Conservation (phyloP, 2,329 filamentous ascomycete species). For the Celoporthe dispersa region DNA sequence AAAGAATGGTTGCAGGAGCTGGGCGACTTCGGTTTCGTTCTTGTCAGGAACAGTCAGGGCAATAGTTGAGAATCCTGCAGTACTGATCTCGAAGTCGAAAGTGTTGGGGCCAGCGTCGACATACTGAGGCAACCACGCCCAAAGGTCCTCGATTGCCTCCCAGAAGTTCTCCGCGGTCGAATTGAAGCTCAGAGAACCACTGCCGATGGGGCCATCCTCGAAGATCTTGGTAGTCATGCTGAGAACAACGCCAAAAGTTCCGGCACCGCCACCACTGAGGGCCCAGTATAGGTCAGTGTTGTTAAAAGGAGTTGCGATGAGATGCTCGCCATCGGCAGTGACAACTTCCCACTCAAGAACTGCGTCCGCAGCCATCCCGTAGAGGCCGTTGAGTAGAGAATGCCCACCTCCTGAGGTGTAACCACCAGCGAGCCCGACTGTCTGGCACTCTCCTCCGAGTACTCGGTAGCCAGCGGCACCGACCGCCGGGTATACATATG, state of each 20-base stretch:
- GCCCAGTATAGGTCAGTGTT: slow-evolving; percentile 61
- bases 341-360: background rate
- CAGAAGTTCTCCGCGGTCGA: slow-evolving; percentile 2
- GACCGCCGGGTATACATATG: slow-evolving; percentile 39
- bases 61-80: background rate
- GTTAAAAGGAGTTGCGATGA: background rate
- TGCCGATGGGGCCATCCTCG: slow-evolving; percentile 35
- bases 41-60: background rate
- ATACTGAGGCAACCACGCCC: background rate
- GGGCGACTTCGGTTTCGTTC: background rate
- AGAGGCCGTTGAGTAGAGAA: slow-evolving; percentile 47
- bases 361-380: slow-evolving; percentile 30
- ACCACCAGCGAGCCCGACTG: slow-evolving; percentile 58
- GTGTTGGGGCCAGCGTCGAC: background rate
- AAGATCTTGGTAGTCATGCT: slow-evolving; percentile 54
- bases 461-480: slow-evolving; percentile 44
- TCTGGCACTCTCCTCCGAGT: slow-evolving; percentile 53
- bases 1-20: background rate
- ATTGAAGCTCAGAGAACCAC: background rate
- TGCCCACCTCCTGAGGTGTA: slow-evolving; percentile 62
- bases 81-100: background rate
- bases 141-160: slow-evolving; percentile 1
- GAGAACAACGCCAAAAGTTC: slow-evolving; percentile 56
- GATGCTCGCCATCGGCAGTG: background rate
- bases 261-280: slow-evolving; percentile 54